phyloP scores from a whole-genome alignment of 1,139 yeast genomes.

The Diutina catenulata region DNA sequence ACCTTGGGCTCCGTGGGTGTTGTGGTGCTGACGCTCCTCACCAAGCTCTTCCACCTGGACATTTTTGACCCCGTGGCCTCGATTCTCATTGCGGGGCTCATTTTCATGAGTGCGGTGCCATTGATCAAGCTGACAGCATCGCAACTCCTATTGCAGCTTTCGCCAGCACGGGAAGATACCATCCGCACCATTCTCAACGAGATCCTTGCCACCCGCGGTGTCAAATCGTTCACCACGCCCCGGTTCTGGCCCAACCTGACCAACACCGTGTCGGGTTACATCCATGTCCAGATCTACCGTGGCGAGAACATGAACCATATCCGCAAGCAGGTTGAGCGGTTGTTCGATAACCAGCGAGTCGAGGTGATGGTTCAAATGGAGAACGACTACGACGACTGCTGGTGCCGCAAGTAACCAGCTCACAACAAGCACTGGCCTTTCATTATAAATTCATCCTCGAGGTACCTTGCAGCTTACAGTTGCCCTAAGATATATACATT shows the following conservation, averaged over 20 bases:
- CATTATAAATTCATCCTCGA: no score
- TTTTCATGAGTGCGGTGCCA: conserved; percentile 75
- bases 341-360: conserved; percentile 21
- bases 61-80: conserved; percentile 92
- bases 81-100: conserved; percentile 69
- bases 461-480: no score
- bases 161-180: conserved; percentile 40
- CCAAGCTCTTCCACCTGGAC: conserved; percentile 43
- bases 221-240: conserved; percentile 77
- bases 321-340: conserved; percentile 47
- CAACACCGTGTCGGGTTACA: conserved; percentile 37
- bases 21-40: conserved; percentile 67
- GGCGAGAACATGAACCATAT: conserved; percentile 58
- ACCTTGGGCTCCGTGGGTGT: conserved; percentile 96
- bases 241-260: conserved; percentile 72
- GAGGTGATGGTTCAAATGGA: conserved; percentile 52
- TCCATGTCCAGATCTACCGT: conserved; percentile 57
- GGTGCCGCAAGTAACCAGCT: conserved; percentile 39
- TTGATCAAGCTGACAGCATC: conserved; percentile 71
- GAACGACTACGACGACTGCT: conserved; percentile 43
- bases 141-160: conserved; percentile 54
- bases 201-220: conserved; percentile 61
- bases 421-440: no score
- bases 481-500: background rate
- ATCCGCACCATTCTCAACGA: conserved; percentile 58